These are phyloP conservation scores for Dendrobium huoshanense DNA, from an alignment of 106 monocot species.

Conservation along the genomic window DNA sequence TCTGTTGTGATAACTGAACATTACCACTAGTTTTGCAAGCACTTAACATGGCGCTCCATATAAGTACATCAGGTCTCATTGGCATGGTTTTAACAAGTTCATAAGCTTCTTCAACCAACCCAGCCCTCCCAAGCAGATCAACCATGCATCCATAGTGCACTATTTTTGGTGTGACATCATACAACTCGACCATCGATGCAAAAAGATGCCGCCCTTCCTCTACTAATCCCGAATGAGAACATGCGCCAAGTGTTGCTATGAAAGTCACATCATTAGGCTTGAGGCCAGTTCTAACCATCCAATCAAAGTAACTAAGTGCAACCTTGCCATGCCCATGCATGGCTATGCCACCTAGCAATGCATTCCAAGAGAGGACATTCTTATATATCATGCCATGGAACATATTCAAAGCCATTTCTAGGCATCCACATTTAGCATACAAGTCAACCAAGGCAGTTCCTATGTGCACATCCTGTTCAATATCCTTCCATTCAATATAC, in stretches of 20 bases:
- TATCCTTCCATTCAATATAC: conserved; percentile 29
- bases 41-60: conserved; percentile 58
- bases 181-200: not conserved
- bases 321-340: conserved; percentile 39
- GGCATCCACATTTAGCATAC: conserved; percentile 71
- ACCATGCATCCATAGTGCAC: conserved; percentile 57
- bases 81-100: conserved; percentile 48
- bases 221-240: conserved; percentile 44
- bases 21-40: conserved; percentile 55
- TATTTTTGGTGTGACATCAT: conserved; percentile 1
- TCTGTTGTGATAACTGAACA: conserved; percentile 53
- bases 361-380: conserved; percentile 69
- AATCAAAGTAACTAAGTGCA: conserved; percentile 38
- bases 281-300: conserved; percentile 22
- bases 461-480: conserved; percentile 48
- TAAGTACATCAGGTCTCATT: conserved; percentile 46
- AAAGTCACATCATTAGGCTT: conserved; percentile 56
- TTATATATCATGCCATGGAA: conserved; percentile 40
- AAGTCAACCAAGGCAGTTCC: conserved; percentile 73
- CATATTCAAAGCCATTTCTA: conserved; percentile 22
- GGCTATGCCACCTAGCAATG: conserved; percentile 63
- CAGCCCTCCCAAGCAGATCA: conserved; percentile 59
- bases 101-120: conserved; percentile 55
- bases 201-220: conserved; percentile 44
- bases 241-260: conserved; percentile 64